A percentile compares a stretch with the other conserved stretches of the same genome.
Conservation (phyloP, 495 filamentous ascomycete genomes). For the Penicillium paradoxum region DNA sequence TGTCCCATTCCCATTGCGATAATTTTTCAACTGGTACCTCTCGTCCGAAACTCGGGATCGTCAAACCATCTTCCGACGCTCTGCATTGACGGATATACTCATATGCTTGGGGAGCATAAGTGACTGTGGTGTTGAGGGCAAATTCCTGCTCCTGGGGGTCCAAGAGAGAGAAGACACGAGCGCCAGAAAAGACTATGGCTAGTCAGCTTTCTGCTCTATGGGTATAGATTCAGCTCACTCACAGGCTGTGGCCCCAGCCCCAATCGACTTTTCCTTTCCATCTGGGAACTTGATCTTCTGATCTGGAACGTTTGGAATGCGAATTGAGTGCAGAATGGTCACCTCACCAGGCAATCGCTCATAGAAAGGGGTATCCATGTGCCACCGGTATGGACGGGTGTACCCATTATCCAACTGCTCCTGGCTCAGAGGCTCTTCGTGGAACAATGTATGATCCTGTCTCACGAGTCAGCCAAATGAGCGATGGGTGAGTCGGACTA, state of each 20-base stretch:
- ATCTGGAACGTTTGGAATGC: conserved; percentile 9
- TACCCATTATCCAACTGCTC: conserved; percentile 1
- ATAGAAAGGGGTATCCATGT: conserved; percentile 15
- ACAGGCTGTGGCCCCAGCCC: conserved; percentile 12
- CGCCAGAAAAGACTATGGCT: conserved; percentile 8
- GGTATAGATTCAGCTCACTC: not conserved
- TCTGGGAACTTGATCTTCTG: conserved; percentile 12
- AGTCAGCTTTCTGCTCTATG: not conserved
- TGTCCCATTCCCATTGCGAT: too few relatives aligned
- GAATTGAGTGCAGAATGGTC: conserved; percentile 11
- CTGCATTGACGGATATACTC: conserved; percentile 12
- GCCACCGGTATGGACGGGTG: conserved; percentile 11
- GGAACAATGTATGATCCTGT: conserved; percentile 10
- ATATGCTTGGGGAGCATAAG: conserved; percentile 11
- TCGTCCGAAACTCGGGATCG: conserved; percentile 1
- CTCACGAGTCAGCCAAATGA: not conserved
- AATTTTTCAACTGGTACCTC: too few relatives aligned
- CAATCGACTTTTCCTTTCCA: conserved; percentile 10
- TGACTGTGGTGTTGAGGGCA: conserved; percentile 11
- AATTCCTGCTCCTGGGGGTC: conserved; percentile 8
- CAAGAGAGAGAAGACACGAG: conserved; percentile 6
- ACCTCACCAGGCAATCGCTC: conserved; percentile 11
- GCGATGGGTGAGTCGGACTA: too few relatives aligned
- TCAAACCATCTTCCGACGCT: conserved; percentile 7
- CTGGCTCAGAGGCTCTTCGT: conserved; percentile 4